Conservation (phyloP, 306 rosid genomes). For the Sechiopsis laciniata region DNA sequence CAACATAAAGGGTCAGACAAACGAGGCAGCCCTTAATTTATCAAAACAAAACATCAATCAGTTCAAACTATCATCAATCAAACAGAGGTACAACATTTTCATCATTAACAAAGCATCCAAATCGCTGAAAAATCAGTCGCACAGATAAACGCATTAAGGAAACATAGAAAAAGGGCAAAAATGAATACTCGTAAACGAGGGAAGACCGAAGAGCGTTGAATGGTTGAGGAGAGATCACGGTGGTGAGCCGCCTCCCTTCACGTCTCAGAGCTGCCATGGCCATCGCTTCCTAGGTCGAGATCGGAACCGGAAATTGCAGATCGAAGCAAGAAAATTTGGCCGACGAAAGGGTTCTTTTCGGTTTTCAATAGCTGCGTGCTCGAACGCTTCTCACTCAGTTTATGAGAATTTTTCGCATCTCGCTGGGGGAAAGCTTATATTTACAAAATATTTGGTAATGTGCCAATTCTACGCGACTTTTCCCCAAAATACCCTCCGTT, state of each 20-base stretch:
- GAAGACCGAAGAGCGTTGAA: constrained; percentile 43
- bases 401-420: constrained; percentile 7
- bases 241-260: constrained; percentile 75
- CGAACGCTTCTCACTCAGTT: constrained; percentile 18
- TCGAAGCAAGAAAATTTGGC: background rate
- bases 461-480: background rate
- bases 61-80: background rate
- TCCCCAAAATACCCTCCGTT: constrained; percentile 16
- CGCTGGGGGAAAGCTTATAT: background rate
- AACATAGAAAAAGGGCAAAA: background rate
- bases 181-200: constrained; percentile 35
- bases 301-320: constrained; percentile 19
- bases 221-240: constrained; percentile 54
- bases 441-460: background rate
- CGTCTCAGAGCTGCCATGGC: constrained; percentile 91
- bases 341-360: constrained; percentile 13
- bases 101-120: background rate
- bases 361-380: constrained; percentile 12
- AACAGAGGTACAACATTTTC: background rate
- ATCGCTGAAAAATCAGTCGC: background rate
- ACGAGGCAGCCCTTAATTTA: background rate
- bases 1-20: background rate
- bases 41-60: background rate
- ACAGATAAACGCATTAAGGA: background rate
- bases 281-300: constrained; percentile 41